Evolutionary conservation across 805 yeast genomes (phyloP), one percentile per base, ranked within the genome.

Genomic region (Lipomyces orientalis): DNA sequence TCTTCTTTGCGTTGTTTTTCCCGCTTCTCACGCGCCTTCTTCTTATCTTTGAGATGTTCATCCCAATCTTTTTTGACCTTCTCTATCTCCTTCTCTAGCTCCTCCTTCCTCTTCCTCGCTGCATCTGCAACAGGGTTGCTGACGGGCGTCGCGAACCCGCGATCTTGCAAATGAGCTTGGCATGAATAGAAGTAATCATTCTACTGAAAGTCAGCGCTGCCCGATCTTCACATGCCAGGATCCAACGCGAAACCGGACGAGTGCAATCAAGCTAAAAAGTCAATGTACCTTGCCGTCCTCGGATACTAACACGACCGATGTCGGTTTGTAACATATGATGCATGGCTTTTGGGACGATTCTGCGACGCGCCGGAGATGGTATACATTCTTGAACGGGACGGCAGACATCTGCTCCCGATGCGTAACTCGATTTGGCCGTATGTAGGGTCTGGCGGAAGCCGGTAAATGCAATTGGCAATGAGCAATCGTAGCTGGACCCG

Each of bases 141-240:
- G 9, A 79, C 70, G 0, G 84, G 79, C 2, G 73, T 73, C 16
- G 87, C 87, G 73, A 86, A 87, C 16, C 80, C 79, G 4, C 75
- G 73, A 73, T 87, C 90, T 9, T 73, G 68, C 61, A 86, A 75
- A 75, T 87, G 90, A 16, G 79, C 64, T 34, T 80, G 79, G 74
- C 90, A 87, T 1, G 81, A 78, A 73, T 85, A 87, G 74, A 87
- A 85, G 74, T 81, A 84, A 73, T 87, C 90, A 2, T 77, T 61
- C 73, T 73, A 58, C 4, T 51, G n/a, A 16, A 46, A 22, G 37
- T 29, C n/a, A 31, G 49, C 22, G 16, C 29, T 39, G 35, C 52
- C 31, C 31, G 12, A 9, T 16, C 52, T 19, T n/a, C 22, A 14
- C 25, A n/a, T 56, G 31, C 56, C n/a, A 10, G 39, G 43, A 6